Conservation (phyloP, 768 basidiomycete species). For the Pleurotus tuber-regium region DNA sequence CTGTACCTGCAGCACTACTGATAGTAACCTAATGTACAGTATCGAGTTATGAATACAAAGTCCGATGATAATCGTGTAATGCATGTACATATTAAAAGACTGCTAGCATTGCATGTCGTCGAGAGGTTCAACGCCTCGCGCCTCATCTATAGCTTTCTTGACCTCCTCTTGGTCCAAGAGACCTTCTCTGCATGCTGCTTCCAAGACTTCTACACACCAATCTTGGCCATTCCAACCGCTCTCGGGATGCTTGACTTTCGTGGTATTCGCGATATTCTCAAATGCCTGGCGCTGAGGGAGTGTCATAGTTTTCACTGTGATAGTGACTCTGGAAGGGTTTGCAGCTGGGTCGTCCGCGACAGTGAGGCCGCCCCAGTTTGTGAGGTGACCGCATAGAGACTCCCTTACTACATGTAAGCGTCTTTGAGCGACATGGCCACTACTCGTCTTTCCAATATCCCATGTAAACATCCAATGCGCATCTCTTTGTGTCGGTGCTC, state of each 20-base stretch:
- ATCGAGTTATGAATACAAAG: too few species aligned
- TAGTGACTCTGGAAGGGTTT: not conserved
- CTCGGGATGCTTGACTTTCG: not conserved
- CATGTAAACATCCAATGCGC: conserved; percentile 4
- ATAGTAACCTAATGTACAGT: too few species aligned
- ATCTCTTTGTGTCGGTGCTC: not conserved
- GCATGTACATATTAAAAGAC: too few species aligned
- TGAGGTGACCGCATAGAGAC: not conserved
- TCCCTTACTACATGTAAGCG: not conserved
- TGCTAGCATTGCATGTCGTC: too few species aligned
- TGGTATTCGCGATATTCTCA: not conserved
- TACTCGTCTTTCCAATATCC: not conserved
- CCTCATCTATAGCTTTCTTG: too few species aligned
- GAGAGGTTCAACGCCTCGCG: too few species aligned
- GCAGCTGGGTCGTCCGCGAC: not conserved
- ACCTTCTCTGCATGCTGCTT: not conserved
- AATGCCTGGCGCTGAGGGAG: not conserved
- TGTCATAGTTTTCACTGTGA: not conserved
- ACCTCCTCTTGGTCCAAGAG: not conserved
- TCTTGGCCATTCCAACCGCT: not conserved
- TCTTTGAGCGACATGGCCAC: not conserved
- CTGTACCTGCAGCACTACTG: too few species aligned
- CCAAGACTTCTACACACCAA: not conserved
- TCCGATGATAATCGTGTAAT: too few species aligned
- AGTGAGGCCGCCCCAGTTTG: conserved; percentile 1